Conservation (phyloP, 805 yeast genomes). For the Pichia nakasei region DNA sequence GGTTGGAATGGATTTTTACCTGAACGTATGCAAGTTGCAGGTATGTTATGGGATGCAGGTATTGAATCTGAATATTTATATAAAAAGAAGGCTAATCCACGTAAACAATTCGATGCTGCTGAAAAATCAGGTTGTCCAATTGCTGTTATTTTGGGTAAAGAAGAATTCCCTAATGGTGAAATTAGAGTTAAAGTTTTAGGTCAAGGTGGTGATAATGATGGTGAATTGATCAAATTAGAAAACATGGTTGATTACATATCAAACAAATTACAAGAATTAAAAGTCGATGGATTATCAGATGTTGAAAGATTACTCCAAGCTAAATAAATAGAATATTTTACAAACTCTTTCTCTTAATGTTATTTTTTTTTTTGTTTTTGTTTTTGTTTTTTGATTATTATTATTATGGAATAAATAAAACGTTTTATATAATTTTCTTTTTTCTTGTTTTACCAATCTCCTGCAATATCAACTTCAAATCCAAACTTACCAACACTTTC, state of each 20-base stretch:
- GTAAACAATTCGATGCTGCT: slow-evolving; percentile 97
- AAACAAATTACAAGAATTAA: slow-evolving; percentile 28
- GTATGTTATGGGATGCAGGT: slow-evolving; percentile 78
- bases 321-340: not conserved
- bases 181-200: slow-evolving; percentile 84
- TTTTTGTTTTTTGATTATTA: too few species aligned
- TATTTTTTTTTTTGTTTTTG: too few species aligned
- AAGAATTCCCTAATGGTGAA: slow-evolving; percentile 75
- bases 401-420: too few species aligned
- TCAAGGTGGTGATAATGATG: slow-evolving; percentile 71
- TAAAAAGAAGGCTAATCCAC: slow-evolving; percentile 87
- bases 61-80: slow-evolving; percentile 87
- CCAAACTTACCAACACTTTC: slow-evolving; percentile 8
- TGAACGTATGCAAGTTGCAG: slow-evolving; percentile 85
- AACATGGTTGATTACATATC: slow-evolving; percentile 46
- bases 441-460: slow-evolving; percentile 12
- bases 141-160: slow-evolving; percentile 92
- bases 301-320: slow-evolving; percentile 50
- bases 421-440: too few species aligned
- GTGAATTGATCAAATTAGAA: slow-evolving; percentile 60
- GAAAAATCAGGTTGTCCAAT: slow-evolving; percentile 87
- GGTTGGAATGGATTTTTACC: slow-evolving; percentile 89
- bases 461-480: slow-evolving; percentile 12
- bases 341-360: too few species aligned
- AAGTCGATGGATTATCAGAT: slow-evolving; percentile 50